Percentiles rank a stretch among this genome's conserved stretches.
Conservation (phyloP, 352 stramenopile species). For the Phytophthora hybrid region DNA sequence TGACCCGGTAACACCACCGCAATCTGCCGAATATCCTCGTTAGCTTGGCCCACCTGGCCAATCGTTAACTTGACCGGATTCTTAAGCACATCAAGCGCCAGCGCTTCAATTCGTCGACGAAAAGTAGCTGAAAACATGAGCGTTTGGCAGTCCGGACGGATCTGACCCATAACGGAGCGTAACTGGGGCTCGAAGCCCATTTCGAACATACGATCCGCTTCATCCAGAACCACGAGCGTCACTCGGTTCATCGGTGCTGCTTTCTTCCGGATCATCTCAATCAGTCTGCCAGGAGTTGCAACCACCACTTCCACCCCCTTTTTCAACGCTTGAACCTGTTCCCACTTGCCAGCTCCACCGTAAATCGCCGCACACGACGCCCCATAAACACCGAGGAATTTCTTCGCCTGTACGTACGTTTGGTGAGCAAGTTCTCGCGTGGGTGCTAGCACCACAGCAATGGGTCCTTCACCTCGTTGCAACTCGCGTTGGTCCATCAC, state of each 20-base stretch:
- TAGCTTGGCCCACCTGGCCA: constrained; percentile 83
- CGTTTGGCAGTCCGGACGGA: constrained; percentile 87
- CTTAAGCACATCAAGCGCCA: constrained; percentile 83
- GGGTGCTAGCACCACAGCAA: constrained; percentile 81
- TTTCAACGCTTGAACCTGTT: constrained; percentile 80
- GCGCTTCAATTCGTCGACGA: constrained; percentile 65
- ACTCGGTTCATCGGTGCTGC: constrained; percentile 68
- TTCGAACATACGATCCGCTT: constrained; percentile 92
- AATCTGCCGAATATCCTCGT: constrained; percentile 91
- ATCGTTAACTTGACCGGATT: constrained; percentile 88
- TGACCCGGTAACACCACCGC: constrained; percentile 79
- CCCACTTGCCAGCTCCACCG: constrained; percentile 85
- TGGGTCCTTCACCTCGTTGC: constrained; percentile 74
- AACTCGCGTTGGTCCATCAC: constrained; percentile 90
- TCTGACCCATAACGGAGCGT: constrained; percentile 82
- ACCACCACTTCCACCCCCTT: constrained; percentile 83
- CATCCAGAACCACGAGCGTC: constrained; percentile 90
- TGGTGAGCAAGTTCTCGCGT: constrained; percentile 88
- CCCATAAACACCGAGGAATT: constrained; percentile 75
- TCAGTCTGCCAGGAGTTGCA: constrained; percentile 80
- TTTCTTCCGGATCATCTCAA: constrained; percentile 88
- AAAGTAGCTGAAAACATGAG: constrained; percentile 92
- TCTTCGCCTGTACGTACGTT: constrained; percentile 87
- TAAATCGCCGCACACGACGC: constrained; percentile 83
- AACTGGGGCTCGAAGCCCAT: constrained; percentile 90